Evolutionary conservation across 495 filamentous ascomycete genomes (phyloP).

Genomic region (Hyaloscypha variabilis): DNA sequence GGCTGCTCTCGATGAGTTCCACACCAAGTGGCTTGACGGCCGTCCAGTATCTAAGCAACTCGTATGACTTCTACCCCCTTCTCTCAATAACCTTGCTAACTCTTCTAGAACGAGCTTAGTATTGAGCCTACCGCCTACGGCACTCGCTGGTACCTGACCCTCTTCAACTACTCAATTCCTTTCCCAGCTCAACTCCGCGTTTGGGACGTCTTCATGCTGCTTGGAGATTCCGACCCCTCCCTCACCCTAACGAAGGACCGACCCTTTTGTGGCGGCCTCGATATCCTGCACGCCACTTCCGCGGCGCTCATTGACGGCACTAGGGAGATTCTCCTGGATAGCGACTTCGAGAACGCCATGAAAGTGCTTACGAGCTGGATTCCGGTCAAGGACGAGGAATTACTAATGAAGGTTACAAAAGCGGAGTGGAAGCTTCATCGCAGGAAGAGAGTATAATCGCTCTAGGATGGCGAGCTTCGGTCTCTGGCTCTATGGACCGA

Average conservation of each 20-base stretch:
- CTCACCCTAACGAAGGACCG: conserved; percentile 28
- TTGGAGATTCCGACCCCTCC: conserved; percentile 65
- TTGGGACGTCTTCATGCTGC: conserved; percentile 98
- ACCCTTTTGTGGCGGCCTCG: conserved; percentile 69
- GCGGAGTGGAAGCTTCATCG: conserved; percentile 84
- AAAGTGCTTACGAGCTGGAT: conserved; percentile 96
- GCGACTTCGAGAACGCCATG: conserved; percentile 98
- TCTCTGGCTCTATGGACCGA: background rate
- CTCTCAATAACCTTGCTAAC: background rate
- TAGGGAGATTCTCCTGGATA: conserved; percentile 86
- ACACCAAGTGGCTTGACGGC: conserved; percentile 77
- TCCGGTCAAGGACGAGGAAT: conserved; percentile 91
- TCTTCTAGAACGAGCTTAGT: conserved; percentile 66
- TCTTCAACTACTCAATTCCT: conserved; percentile 97
- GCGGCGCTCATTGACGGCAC: conserved; percentile 93
- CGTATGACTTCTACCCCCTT: conserved; percentile 51
- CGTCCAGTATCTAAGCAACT: conserved; percentile 77
- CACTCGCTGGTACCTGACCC: conserved; percentile 94
- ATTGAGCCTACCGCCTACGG: conserved; percentile 92
- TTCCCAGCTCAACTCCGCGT: conserved; percentile 97
- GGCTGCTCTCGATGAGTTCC: conserved; percentile 85
- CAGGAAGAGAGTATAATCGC: conserved; percentile 3
- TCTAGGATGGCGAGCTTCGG: background rate
- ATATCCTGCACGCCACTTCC: conserved; percentile 87
- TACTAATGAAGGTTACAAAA: conserved; percentile 92